Percentiles rank a stretch among this genome's conserved stretches.
Evolutionary conservation across 805 yeast species (phyloP).

Genomic region (Candida methanosorbosa): DNA sequence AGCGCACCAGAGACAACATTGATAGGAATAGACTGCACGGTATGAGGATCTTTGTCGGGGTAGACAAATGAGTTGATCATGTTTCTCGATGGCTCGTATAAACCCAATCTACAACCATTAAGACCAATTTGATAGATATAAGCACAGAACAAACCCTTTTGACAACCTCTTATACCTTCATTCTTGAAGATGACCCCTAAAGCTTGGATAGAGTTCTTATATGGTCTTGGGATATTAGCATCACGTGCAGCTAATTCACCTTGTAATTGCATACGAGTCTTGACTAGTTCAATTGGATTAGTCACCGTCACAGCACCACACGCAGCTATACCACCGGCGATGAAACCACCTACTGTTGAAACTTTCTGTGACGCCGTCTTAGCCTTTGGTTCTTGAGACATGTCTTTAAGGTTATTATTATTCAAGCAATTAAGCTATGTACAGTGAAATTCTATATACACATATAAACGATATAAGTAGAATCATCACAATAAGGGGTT

Average conservation of each 20-base stretch:
- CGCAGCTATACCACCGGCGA: slow-evolving; percentile 92
- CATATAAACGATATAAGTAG: no score
- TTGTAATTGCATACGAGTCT: slow-evolving; percentile 93
- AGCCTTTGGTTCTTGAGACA: slow-evolving; percentile 12
- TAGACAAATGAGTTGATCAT: slow-evolving; percentile 44
- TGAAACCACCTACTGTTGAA: slow-evolving; percentile 67
- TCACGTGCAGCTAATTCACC: slow-evolving; percentile 69
- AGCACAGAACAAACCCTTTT: slow-evolving; percentile 84
- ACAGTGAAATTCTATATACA: no score
- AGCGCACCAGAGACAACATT: slow-evolving; percentile 74
- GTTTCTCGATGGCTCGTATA: slow-evolving; percentile 82
- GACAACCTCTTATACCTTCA: slow-evolving; percentile 85
- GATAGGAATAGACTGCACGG: slow-evolving; percentile 41
- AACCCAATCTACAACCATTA: slow-evolving; percentile 90
- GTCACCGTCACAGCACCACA: slow-evolving; percentile 97
- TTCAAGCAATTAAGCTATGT: no score
- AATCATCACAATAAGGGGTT: no score
- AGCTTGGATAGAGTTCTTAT: slow-evolving; percentile 84
- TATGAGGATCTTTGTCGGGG: slow-evolving; percentile 41
- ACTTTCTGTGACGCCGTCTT: slow-evolving; percentile 49
- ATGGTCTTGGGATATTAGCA: slow-evolving; percentile 40
- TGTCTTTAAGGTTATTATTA: no score
- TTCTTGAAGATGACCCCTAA: slow-evolving; percentile 57
- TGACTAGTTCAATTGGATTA: slow-evolving; percentile 90
- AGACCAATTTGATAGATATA: slow-evolving; percentile 84